Percentiles rank a stretch among this genome's conserved stretches.
Evolutionary conservation across 202 grass and related monocot genomes (phyloP).

Genomic region (Bolboschoenoplectus hybrid): DNA sequence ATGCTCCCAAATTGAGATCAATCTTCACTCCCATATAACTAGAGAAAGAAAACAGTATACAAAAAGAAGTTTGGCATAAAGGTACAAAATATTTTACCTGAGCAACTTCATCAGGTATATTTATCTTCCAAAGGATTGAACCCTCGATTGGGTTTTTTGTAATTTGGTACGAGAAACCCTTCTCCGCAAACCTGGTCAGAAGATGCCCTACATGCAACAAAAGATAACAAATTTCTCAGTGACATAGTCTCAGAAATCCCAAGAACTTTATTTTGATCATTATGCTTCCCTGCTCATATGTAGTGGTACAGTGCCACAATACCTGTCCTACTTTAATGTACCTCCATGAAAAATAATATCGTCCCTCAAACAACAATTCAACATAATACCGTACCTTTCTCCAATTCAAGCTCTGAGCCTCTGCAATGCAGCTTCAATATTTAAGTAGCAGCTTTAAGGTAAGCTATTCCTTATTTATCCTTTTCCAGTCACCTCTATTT

Average conservation of each 20-base stretch:
- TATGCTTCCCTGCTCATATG: neutral
- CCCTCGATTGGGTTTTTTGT: constrained; percentile 52
- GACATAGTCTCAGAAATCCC: neutral
- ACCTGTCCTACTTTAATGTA: neutral
- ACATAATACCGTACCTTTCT: neutral
- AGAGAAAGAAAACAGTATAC: neutral
- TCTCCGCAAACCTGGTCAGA: constrained; percentile 60
- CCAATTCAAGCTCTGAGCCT: neutral
- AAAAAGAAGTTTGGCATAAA: neutral
- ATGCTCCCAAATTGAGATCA: neutral
- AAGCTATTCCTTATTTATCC: neutral
- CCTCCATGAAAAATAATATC: constrained; percentile 5
- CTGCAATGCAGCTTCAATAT: neutral
- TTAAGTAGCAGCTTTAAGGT: neutral
- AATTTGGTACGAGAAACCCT: constrained; percentile 46
- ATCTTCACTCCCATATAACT: neutral
- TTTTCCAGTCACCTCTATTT: neutral
- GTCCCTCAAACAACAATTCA: neutral
- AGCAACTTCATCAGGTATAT: constrained; percentile 61
- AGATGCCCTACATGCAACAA: constrained; percentile 55
- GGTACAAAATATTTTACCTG: constrained; percentile 35
- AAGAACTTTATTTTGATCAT: neutral
- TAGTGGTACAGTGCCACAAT: neutral
- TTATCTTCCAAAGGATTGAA: constrained; percentile 82
- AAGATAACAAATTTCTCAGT: neutral